Base-by-base conservation (phyloP, 371 early-diverging fungal genomes). In the Mortierella sp. region DNA sequence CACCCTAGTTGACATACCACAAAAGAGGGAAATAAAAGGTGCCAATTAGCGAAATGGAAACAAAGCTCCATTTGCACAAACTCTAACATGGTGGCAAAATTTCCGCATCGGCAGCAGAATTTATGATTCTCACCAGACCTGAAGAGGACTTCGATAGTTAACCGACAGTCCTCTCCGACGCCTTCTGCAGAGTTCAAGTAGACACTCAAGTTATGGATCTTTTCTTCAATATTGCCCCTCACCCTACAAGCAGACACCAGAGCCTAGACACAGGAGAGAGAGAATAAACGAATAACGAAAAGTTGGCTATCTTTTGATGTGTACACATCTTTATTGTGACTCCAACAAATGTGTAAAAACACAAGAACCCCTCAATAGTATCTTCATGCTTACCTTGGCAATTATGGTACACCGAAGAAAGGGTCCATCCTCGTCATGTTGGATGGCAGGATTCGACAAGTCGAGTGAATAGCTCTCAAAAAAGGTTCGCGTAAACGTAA, bases 141-240 rank as follows among this genome's bases (percentile, higher is more conserved):
- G 65, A 81, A 85, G 5, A 85, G 74, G 55, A 79, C 74, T 42
- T 85, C 85, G 13, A 85, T 65, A 0, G 85, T 79, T 21, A 85
- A 65, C 6, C 85, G 82, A 74, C 85, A 81, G 72, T 79, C 74
- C 44, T 81, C 82, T 26, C 85, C 85, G 19, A 85, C 82, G 2
- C 85, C 85, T 21, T 85, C 85, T 4, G 82, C 85, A 19, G 85
- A 47, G 26, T 81, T 81, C 85, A 85, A 81, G 52, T 81, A 73
- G 4, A 85, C 70, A 45, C 79, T 73, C 24, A 73, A 74, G 28
- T 81, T 85, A 47, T 85, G 82, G 65, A 79, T 76, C 75, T 81
- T 85, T 54, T 81, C 77, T 50, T 75, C 77, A 21, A 81, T 73
- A 24, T 81, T 85, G 42, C 85, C 85, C 0, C 85, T 79, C 24